phyloP scores from a whole-genome alignment of 2,329 filamentous ascomycete genomes.

The Ophiostoma tasmaniense region DNA sequence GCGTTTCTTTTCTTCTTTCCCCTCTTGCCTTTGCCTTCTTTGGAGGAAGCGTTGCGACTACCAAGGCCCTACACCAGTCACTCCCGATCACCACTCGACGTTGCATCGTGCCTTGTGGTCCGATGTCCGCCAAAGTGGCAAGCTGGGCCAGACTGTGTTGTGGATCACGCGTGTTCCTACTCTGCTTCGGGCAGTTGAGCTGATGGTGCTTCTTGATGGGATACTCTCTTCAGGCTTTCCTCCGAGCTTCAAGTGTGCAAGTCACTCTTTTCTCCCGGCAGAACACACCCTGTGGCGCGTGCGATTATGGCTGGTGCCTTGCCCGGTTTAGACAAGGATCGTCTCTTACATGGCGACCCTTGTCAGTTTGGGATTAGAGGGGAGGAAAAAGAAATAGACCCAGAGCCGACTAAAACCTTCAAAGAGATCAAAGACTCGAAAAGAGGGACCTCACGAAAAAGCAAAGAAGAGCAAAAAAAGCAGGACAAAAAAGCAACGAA shows the following conservation, averaged over 20 bases:
- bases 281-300: conserved; percentile 11
- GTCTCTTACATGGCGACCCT: conserved; percentile 18
- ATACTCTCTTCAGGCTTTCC: no score
- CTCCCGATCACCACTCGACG: background rate
- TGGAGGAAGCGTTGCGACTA: background rate
- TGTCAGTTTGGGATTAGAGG: conserved; percentile 19
- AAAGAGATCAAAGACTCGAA: background rate
- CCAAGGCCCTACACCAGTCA: background rate
- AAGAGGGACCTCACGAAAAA: background rate
- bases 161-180: background rate
- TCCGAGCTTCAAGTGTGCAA: background rate
- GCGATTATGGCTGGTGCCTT: conserved; percentile 12
- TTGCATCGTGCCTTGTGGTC: conserved; percentile 16
- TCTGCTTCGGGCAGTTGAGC: background rate
- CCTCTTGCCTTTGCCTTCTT: conserved; percentile 3
- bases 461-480: background rate
- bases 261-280: background rate
- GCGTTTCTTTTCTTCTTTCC: background rate
- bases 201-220: background rate
- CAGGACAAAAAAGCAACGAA: background rate
- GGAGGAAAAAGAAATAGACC: background rate
- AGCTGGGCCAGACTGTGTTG: background rate
- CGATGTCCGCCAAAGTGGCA: conserved; percentile 10
- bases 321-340: conserved; percentile 12
- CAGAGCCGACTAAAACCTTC: background rate